A percentile compares a stretch with the other conserved stretches of the same genome.
These are phyloP conservation scores for Flammula alnicola DNA, from an alignment of 1,284 basidiomycete genomes.

Conservation along the genomic window DNA sequence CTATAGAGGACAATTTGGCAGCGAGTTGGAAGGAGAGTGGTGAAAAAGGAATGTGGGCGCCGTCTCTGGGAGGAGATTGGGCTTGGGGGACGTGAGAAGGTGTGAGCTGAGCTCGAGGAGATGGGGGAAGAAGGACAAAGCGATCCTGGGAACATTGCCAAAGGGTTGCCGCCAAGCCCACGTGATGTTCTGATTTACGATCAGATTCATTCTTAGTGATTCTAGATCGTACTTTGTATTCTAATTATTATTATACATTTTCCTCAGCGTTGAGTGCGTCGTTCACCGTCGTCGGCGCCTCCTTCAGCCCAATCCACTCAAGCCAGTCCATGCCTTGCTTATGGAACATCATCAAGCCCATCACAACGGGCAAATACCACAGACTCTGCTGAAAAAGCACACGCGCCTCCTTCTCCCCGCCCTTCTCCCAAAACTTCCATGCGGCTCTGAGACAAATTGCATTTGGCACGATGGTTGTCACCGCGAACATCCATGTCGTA, in stretches of 20 bases:
- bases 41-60: slow-evolving; percentile 22
- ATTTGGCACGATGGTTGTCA: slow-evolving; percentile 83
- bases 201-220: too few relatives aligned
- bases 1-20: too few relatives aligned
- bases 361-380: slow-evolving; percentile 90
- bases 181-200: slow-evolving; percentile 9
- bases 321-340: slow-evolving; percentile 83
- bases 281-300: neutral
- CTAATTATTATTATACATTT: too few relatives aligned
- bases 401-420: slow-evolving; percentile 81
- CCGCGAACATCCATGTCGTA: slow-evolving; percentile 86
- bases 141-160: slow-evolving; percentile 15
- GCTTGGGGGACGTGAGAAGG: slow-evolving; percentile 1
- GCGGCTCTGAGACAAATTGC: slow-evolving; percentile 71
- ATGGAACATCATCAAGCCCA: slow-evolving; percentile 94
- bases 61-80: slow-evolving; percentile 7
- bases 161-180: slow-evolving; percentile 20
- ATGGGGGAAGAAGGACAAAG: slow-evolving; percentile 10
- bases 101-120: too few relatives aligned
- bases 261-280: too few relatives aligned
- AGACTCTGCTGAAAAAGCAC: slow-evolving; percentile 83
- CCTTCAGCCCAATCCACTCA: slow-evolving; percentile 49
- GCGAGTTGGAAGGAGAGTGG: slow-evolving; percentile 14
- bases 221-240: too few relatives aligned
- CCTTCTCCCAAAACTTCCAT: slow-evolving; percentile 74